A percentile compares a stretch with the other conserved stretches of the same genome.
Evolutionary conservation across 164 flowering plant species (phyloP).

Genomic region (Chloranthus sessilifolius): DNA sequence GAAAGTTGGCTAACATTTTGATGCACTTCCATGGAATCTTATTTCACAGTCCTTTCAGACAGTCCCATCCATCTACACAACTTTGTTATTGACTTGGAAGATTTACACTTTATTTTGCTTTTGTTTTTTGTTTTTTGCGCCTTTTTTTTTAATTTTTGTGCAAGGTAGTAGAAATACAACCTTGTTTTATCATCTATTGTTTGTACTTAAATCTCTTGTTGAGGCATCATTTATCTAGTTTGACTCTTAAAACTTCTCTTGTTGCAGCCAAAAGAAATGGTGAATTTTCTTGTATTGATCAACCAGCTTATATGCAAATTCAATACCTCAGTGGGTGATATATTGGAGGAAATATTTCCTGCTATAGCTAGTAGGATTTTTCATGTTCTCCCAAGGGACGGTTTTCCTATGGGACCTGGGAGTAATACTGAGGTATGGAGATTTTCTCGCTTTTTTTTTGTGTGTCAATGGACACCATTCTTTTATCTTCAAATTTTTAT

Average conservation of each 20-base stretch:
- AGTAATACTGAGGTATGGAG: constrained; percentile 78
- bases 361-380: constrained; percentile 67
- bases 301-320: constrained; percentile 97
- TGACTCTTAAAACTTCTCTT: constrained; percentile 6
- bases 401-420: constrained; percentile 71
- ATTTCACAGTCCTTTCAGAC: too few relatives aligned
- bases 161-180: too few relatives aligned
- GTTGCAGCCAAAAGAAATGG: constrained; percentile 90
- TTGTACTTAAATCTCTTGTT: too few relatives aligned
- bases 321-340: constrained; percentile 45
- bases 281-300: constrained; percentile 65
- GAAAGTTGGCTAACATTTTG: too few relatives aligned
- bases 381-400: constrained; percentile 61
- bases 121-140: not conserved
- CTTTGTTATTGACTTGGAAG: too few relatives aligned
- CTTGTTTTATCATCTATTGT: too few relatives aligned
- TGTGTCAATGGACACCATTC: too few relatives aligned
- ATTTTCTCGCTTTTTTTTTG: not conserved
- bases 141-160: not conserved
- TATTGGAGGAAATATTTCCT: constrained; percentile 87
- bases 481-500: too few relatives aligned
- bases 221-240: not conserved
- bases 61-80: too few relatives aligned
- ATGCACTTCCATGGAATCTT: too few relatives aligned
- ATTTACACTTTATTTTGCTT: not conserved